Evolutionary conservation across 2,329 filamentous ascomycete species (phyloP).

Genomic region (Periconia sp.): DNA sequence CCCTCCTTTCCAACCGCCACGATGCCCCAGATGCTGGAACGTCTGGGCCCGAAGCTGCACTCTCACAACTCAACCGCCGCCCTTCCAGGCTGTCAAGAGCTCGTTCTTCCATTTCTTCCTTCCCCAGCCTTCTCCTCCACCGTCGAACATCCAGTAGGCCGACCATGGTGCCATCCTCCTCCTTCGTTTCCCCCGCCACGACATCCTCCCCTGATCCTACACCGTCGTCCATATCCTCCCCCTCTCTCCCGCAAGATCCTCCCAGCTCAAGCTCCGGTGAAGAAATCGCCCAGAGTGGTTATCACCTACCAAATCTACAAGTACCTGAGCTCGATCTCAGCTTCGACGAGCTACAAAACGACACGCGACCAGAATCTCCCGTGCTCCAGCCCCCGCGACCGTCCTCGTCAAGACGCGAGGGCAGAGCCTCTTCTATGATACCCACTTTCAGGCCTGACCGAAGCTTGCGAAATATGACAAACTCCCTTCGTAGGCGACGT

Average conservation of each 20-base stretch:
- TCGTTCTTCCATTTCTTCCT: slow-evolving; percentile 40
- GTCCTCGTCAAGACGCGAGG: slow-evolving; percentile 30
- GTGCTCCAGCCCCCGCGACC: slow-evolving; percentile 22
- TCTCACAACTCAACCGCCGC: slow-evolving; percentile 20
- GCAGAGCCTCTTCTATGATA: slow-evolving; percentile 38
- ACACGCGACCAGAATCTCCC: slow-evolving; percentile 17
- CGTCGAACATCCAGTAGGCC: slow-evolving; percentile 27
- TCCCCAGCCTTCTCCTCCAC: slow-evolving; percentile 35
- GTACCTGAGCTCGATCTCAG: slow-evolving; percentile 42
- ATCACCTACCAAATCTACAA: slow-evolving; percentile 34
- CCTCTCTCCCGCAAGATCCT: slow-evolving; percentile 10
- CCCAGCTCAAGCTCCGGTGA: slow-evolving; percentile 17
- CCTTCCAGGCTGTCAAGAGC: slow-evolving; percentile 37
- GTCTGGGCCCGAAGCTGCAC: slow-evolving; percentile 18
- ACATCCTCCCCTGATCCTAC: background rate
- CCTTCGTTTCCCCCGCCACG: slow-evolving; percentile 6
- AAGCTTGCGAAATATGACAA: slow-evolving; percentile 46
- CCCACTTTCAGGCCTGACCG: slow-evolving; percentile 34
- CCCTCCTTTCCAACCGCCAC: slow-evolving; percentile 29
- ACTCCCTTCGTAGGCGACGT: slow-evolving; percentile 53
- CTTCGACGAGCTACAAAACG: slow-evolving; percentile 37
- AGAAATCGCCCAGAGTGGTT: slow-evolving; percentile 37
- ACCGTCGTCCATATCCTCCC: background rate
- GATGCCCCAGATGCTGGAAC: slow-evolving; percentile 33
- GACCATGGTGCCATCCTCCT: slow-evolving; percentile 7